Evolutionary conservation across 1,139 yeast species (phyloP).

Genomic region (Casaregolazyma suthepensis): DNA sequence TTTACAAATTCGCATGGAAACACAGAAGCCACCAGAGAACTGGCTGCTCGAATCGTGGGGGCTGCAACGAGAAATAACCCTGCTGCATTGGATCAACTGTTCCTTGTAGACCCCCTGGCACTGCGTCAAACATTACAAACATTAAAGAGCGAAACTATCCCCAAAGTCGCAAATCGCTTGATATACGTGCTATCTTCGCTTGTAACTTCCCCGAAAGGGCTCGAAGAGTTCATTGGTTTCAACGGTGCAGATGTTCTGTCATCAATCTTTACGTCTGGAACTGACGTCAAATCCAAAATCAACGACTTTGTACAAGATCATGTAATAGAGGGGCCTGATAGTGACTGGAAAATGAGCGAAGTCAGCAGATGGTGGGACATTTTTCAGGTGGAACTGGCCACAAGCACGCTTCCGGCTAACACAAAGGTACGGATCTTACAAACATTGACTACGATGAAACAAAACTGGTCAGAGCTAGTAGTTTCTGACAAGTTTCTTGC

Average conservation of each 20-base stretch:
- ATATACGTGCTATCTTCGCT: slow-evolving; percentile 30
- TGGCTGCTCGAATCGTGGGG: slow-evolving; percentile 32
- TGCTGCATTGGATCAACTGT: slow-evolving; percentile 43
- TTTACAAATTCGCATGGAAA: slow-evolving; percentile 1
- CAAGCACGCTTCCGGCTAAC: slow-evolving; percentile 3
- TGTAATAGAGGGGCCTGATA: slow-evolving; percentile 1
- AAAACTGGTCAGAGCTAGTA: slow-evolving; percentile 16
- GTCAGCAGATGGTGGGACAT: slow-evolving; percentile 18
- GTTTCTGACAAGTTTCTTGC: slow-evolving; percentile 37
- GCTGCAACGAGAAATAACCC: slow-evolving; percentile 62
- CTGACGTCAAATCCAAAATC: slow-evolving; percentile 13
- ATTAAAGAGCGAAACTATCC: slow-evolving; percentile 2
- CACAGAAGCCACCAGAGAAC: slow-evolving; percentile 23
- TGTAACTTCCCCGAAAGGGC: slow-evolving; percentile 17
- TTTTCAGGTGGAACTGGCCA: slow-evolving; percentile 16
- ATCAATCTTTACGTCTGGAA: slow-evolving; percentile 13
- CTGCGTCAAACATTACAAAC: slow-evolving; percentile 4
- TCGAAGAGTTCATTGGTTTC: slow-evolving; percentile 14
- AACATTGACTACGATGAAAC: slow-evolving; percentile 25
- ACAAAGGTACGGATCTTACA: slow-evolving; percentile 19
- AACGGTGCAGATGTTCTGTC: slow-evolving; percentile 23
- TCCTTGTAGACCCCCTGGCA: slow-evolving; percentile 12
- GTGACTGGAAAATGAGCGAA: slow-evolving; percentile 17
- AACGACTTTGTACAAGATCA: slow-evolving; percentile 11
- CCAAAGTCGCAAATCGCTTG: slow-evolving; percentile 16